Percentiles rank a stretch among this genome's conserved stretches.
Conservation (phyloP, 495 filamentous ascomycete species). For the Hyaloscypha hepaticicola region DNA sequence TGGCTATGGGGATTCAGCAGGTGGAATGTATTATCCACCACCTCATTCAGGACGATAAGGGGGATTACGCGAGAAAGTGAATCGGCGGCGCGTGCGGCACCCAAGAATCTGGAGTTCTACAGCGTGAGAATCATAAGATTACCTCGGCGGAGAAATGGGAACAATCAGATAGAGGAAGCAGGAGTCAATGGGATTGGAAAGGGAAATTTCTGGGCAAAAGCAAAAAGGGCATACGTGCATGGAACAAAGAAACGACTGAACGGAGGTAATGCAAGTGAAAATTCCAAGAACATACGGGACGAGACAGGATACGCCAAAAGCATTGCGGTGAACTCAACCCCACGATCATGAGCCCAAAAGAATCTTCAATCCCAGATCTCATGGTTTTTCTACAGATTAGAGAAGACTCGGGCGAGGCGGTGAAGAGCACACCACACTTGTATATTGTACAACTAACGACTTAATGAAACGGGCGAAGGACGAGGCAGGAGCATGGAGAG, state of each 20-base stretch:
- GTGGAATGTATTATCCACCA: constrained; percentile 26
- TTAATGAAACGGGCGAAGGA: constrained; percentile 9
- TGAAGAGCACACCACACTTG: constrained; percentile 2
- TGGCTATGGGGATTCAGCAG: constrained; percentile 26
- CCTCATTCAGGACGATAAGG: constrained; percentile 23
- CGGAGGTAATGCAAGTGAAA: background rate
- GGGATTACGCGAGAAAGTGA: background rate
- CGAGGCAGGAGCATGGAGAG: constrained; percentile 2
- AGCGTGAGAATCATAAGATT: background rate
- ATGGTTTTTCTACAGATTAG: constrained; percentile 4
- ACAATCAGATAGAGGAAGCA: background rate
- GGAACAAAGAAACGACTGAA: background rate
- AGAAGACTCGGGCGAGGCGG: constrained; percentile 4
- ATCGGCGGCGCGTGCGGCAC: background rate
- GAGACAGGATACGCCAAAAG: background rate
- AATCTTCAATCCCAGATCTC: background rate
- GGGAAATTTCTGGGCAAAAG: background rate
- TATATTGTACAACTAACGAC: constrained; percentile 20
- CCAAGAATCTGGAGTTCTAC: background rate
- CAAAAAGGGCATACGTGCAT: background rate
- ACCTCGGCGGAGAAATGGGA: background rate
- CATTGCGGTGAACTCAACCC: background rate
- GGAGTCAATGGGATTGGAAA: background rate
- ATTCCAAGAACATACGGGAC: background rate
- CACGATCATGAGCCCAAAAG: background rate